phyloP scores from a whole-genome alignment of 2,329 filamentous ascomycete genomes.

The Neoascochyta sp. region DNA sequence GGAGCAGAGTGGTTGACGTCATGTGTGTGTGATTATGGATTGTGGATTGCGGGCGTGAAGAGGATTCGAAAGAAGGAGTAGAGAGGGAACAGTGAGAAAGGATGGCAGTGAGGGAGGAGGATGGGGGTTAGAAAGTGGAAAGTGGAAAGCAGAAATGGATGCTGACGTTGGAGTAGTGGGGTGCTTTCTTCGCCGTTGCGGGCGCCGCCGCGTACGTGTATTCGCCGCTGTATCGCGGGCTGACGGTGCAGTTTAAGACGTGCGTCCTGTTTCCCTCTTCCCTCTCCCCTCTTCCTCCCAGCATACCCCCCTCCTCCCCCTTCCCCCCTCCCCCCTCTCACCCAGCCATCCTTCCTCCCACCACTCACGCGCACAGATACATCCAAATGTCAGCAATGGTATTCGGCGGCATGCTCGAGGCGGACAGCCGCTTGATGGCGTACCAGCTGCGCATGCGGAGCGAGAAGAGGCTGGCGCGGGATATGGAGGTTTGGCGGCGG shows the following conservation, averaged over 20 bases:
- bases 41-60: no score
- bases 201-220: slow-evolving; percentile 60
- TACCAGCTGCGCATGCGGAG: slow-evolving; percentile 65
- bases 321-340: not conserved
- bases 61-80: no score
- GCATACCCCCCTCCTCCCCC: not conserved
- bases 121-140: not conserved
- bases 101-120: no score
- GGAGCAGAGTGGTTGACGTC: no score
- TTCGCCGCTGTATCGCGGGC: slow-evolving; percentile 67
- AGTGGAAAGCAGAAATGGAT: not conserved
- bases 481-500: slow-evolving; percentile 65
- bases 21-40: no score
- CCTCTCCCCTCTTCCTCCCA: no score
- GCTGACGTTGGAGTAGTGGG: slow-evolving; percentile 59
- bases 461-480: slow-evolving; percentile 59
- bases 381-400: slow-evolving; percentile 84
- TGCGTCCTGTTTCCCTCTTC: no score
- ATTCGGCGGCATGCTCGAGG: slow-evolving; percentile 72
- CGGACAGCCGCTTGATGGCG: slow-evolving; percentile 62
- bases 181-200: slow-evolving; percentile 59
- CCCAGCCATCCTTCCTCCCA: slow-evolving; percentile 1
- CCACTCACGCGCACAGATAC: slow-evolving; percentile 52
- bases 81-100: no score
- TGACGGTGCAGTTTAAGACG: slow-evolving; percentile 38